These are phyloP conservation scores for Cunninghamia lanceolata DNA, from an alignment of 75 land plant genomes.

Conservation along the genomic window DNA sequence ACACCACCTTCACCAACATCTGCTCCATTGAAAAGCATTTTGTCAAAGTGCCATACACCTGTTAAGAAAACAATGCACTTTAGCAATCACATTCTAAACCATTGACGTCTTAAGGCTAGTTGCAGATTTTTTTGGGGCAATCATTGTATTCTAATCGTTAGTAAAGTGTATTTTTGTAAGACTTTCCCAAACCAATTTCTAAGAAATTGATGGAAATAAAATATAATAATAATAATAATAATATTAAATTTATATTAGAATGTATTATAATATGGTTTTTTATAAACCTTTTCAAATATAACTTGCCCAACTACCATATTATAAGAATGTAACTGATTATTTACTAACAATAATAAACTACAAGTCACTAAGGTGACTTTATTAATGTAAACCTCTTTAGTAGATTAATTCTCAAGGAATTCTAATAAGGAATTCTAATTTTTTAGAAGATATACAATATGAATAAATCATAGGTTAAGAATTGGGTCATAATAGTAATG, in stretches of 20 bases:
- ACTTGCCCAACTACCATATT: too few species aligned
- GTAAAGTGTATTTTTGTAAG: background rate
- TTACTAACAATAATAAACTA: too few species aligned
- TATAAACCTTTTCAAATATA: too few species aligned
- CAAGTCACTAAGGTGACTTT: too few species aligned
- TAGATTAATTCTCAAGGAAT: background rate
- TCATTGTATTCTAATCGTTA: background rate
- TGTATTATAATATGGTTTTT: too few species aligned
- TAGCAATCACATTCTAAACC: background rate
- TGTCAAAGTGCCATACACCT: conserved; percentile 82
- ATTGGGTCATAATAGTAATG: background rate
- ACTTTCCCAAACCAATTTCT: background rate
- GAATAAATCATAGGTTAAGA: background rate
- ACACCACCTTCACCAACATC: conserved; percentile 2
- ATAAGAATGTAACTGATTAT: too few species aligned
- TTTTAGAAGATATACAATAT: background rate
- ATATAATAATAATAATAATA: too few species aligned
- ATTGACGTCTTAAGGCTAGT: background rate
- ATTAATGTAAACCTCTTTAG: too few species aligned
- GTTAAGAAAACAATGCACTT: conserved; percentile 11
- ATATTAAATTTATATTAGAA: too few species aligned
- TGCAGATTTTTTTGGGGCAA: background rate
- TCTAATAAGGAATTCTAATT: too few species aligned
- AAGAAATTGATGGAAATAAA: too few species aligned
- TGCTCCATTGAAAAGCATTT: conserved; percentile 53